These are phyloP conservation scores for Cercospora janseana DNA, from an alignment of 2,329 filamentous ascomycete genomes.

Conservation along the genomic window DNA sequence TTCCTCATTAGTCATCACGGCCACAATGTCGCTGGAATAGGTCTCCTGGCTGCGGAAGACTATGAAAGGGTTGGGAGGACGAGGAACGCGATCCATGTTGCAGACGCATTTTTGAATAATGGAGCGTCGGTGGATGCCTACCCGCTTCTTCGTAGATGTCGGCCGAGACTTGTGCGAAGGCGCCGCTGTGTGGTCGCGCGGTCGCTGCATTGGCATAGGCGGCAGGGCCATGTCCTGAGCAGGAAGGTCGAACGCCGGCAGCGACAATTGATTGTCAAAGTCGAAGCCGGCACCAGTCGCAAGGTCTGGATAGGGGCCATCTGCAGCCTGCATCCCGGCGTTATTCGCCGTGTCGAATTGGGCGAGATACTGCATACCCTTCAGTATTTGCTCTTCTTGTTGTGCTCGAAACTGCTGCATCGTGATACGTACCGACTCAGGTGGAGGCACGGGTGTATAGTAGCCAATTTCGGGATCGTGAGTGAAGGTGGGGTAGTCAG, in stretches of 20 bases:
- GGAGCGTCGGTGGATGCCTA: not conserved
- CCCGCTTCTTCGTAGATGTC: not conserved
- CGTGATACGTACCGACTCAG: not conserved
- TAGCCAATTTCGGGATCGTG: not conserved
- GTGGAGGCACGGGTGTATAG: not conserved
- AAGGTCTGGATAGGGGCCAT: too few species aligned
- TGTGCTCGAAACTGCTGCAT: not conserved
- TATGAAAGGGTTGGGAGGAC: slow-evolving; percentile 10
- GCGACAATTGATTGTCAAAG: too few species aligned
- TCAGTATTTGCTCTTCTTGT: not conserved
- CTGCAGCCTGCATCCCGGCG: too few species aligned
- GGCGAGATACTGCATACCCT: too few species aligned
- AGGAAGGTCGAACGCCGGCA: too few species aligned
- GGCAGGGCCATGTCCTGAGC: too few species aligned
- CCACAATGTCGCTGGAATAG: not conserved
- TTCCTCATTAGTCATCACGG: not conserved
- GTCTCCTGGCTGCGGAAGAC: not conserved
- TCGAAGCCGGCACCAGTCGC: not conserved
- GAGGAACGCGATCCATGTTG: not conserved
- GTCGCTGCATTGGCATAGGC: not conserved
- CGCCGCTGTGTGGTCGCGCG: not conserved
- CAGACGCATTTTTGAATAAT: slow-evolving; percentile 1
- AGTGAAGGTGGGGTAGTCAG: not conserved
- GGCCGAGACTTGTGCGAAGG: not conserved
- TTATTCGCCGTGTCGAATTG: too few species aligned